Conservation (phyloP, 2,329 filamentous ascomycete genomes). For the Zalaria obscura region DNA sequence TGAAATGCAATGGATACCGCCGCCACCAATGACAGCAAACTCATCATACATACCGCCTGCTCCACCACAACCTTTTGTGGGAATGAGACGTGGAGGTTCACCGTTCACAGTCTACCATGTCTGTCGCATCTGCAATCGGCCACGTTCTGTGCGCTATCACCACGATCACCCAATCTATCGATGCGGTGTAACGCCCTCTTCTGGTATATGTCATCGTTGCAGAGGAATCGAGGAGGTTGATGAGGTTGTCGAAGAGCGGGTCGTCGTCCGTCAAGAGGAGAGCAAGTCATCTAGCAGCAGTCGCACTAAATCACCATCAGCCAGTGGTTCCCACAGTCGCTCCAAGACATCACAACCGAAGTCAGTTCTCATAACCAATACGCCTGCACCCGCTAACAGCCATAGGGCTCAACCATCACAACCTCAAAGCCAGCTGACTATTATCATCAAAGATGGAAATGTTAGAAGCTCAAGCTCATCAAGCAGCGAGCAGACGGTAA, state of each 20-base stretch:
- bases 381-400: background rate
- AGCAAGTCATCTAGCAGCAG: background rate
- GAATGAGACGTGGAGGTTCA: slow-evolving; percentile 1
- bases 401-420: background rate
- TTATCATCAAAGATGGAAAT: background rate
- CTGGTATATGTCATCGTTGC: slow-evolving; percentile 1
- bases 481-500: background rate
- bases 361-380: too few species aligned
- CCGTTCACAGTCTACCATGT: slow-evolving; percentile 6
- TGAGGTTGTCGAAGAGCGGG: background rate
- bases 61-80: slow-evolving; percentile 2
- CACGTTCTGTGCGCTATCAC: slow-evolving; percentile 6
- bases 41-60: background rate
- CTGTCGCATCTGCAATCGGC: slow-evolving; percentile 4
- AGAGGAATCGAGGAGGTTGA: background rate
- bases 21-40: background rate
- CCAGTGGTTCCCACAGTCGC: background rate
- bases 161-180: slow-evolving; percentile 1
- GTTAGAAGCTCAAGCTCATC: background rate
- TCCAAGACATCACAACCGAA: background rate
- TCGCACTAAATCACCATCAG: background rate
- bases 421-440: background rate
- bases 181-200: background rate
- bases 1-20: background rate
- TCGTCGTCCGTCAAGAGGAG: background rate